Base-by-base conservation (phyloP, 2,329 filamentous ascomycete genomes). In the Graphilbum ipis-grandicollis region DNA sequence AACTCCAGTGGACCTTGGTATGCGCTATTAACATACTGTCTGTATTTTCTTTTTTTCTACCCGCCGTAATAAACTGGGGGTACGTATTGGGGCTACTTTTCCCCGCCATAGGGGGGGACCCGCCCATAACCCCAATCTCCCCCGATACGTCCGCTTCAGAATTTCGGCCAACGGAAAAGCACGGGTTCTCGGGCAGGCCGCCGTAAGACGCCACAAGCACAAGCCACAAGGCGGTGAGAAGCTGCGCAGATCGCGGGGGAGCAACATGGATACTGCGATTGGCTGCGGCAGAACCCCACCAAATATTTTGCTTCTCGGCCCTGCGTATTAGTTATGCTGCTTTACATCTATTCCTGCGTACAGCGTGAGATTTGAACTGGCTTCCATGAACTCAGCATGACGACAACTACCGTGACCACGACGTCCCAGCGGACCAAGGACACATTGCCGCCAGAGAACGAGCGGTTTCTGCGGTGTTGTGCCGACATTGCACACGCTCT, bases 401-500 rank as follows among this genome's bases (percentile, higher is more conserved):
- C 33, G 25, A 38, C 30, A 19, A 33, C 19, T n/a, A 39, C 34
- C 2, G 41, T 48, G 15, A 62, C 58, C 19, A 65, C 57, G 43
- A 74, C 81, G n/a, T 18, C 37, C 18, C 30, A 29, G 28, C 33
- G 33, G 21, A 17, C 26, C 21, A 83, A 57, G 79, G 68, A 50
- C 56, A 72, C 49, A 48, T 68, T 93, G 12, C 71, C 84, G 2
- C 83, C 90, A 19, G 90, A 98, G 59, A 93, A 86, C 58, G 90
- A 98, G 60, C 77, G 90, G 36, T 94, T 82, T 56, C 72, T 96
- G 56, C 75, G 85, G 55, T 90, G 85, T 48, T 98, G 92, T 57
- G 86, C 88, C 43, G 92, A 98, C 49, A 86, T 98, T 50, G 88
- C 86, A 36, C 92, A 83, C 52, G 80, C 79, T 37, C 70, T 98